These are phyloP conservation scores for Persicaria tinctoria DNA, from an alignment of 148 eudicot species.

Conservation along the genomic window DNA sequence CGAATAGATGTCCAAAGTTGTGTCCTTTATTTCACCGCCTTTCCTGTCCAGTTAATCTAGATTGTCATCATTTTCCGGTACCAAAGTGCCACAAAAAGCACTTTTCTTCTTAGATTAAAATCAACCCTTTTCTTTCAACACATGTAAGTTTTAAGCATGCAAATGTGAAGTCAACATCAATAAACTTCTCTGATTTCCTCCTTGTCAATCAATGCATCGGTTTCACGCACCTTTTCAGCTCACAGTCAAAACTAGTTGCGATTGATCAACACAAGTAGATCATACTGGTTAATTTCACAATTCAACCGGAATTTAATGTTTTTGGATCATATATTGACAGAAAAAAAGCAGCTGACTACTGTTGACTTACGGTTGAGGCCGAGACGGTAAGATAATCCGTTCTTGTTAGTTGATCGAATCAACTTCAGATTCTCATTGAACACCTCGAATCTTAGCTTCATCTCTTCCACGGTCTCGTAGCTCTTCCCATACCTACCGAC, in stretches of 20 bases:
- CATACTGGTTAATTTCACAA: no score
- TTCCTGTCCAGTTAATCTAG: neutral
- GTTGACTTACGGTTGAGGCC: constrained; percentile 58
- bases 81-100: neutral
- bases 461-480: constrained; percentile 59
- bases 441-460: constrained; percentile 50
- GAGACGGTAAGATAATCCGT: constrained; percentile 63
- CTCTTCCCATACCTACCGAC: constrained; percentile 67
- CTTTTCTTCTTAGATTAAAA: neutral
- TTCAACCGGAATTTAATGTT: no score
- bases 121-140: neutral
- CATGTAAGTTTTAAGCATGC: neutral
- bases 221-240: neutral
- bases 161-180: neutral
- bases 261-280: no score
- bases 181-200: neutral
- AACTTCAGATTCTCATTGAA: constrained; percentile 63
- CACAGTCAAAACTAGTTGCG: no score
- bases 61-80: neutral
- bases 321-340: neutral
- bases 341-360: neutral
- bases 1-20: neutral
- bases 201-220: neutral
- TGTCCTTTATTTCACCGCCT: neutral
- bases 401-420: constrained; percentile 61